Conservation (phyloP, 331 rosid genomes). For the Rosa hybrid region DNA sequence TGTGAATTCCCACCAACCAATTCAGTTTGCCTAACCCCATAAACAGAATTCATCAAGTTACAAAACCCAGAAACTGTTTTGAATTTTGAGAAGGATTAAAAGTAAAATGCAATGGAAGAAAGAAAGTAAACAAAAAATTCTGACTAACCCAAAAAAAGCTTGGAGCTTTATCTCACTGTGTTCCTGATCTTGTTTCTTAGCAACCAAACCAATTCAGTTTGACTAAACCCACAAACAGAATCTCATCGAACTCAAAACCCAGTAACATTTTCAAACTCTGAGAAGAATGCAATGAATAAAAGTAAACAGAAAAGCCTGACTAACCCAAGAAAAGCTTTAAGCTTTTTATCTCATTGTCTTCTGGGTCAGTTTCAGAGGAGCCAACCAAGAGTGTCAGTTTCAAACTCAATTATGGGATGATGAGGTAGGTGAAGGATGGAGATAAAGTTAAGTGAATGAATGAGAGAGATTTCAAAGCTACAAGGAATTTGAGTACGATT, state of each 20-base stretch:
- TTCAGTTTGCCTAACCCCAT: neutral
- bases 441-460: neutral
- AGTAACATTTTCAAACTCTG: constrained; percentile 10
- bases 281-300: constrained; percentile 9
- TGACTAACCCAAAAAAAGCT: neutral
- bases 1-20: neutral
- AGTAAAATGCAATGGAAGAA: neutral
- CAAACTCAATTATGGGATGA: neutral
- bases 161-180: neutral
- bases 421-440: neutral
- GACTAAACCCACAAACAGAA: neutral
- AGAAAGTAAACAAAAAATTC: neutral
- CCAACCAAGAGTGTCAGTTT: constrained; percentile 4
- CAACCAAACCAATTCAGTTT: neutral
- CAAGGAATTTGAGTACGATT: constrained; percentile 8
- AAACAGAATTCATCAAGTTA: neutral
- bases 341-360: constrained; percentile 9
- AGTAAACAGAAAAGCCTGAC: neutral
- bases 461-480: constrained; percentile 12
- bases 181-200: neutral
- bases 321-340: constrained; percentile 1
- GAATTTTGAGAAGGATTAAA: neutral
- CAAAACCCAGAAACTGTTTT: constrained; percentile 15
- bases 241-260: constrained; percentile 8
- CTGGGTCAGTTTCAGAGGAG: constrained; percentile 11